These are phyloP conservation scores for Dryas alaskensis DNA, from an alignment of 306 rosid genomes.

Conservation along the genomic window DNA sequence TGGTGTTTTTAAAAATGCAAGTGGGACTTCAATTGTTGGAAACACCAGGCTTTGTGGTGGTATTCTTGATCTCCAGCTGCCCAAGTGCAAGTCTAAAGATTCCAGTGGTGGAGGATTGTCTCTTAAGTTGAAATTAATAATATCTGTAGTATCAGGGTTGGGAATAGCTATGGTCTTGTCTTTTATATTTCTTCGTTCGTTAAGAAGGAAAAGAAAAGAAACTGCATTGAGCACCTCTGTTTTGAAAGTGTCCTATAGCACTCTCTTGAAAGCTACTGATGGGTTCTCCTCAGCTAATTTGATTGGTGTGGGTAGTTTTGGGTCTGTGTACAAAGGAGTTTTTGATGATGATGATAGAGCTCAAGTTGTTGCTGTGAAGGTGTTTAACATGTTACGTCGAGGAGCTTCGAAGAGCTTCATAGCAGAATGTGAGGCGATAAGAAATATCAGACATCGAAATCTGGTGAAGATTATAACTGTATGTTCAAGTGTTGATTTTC, in stretches of 20 bases:
- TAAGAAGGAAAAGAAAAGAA: too few species aligned
- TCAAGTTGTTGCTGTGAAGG: background rate
- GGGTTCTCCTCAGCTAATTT: too few species aligned
- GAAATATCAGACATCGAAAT: background rate
- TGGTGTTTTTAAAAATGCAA: background rate
- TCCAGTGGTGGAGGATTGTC: too few species aligned
- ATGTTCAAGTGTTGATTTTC: too few species aligned
- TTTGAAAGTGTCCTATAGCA: too few species aligned
- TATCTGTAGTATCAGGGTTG: background rate
- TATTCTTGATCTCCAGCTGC: background rate
- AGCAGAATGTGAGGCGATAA: background rate
- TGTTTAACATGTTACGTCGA: background rate
- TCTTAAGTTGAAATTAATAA: background rate
- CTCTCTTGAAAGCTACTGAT: too few species aligned
- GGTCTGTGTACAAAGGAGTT: too few species aligned
- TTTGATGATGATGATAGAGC: too few species aligned
- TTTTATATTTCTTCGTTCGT: too few species aligned
- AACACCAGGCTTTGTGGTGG: background rate
- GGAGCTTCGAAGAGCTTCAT: background rate
- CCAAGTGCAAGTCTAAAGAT: background rate
- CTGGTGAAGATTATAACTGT: background rate
- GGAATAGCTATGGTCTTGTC: too few species aligned
- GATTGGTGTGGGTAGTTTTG: too few species aligned
- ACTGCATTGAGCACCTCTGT: too few species aligned
- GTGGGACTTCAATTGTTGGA: constrained; percentile 2